Conservation (phyloP, 176 grass and related monocot species). For the Aegilops tauschii region DNA sequence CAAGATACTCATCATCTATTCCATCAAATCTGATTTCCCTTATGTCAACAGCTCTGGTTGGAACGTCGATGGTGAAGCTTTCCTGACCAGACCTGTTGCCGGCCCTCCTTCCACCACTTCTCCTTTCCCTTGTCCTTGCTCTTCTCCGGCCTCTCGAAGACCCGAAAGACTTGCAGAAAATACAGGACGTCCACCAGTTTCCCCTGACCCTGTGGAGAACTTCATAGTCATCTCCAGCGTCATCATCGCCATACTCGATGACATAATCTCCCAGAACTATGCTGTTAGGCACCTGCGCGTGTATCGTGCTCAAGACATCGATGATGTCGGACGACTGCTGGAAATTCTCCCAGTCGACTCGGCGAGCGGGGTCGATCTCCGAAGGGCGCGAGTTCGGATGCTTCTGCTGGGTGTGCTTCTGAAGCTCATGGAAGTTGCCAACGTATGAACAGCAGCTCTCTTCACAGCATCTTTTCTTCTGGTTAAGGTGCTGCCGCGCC, state of each 20-base stretch:
- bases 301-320: constrained; percentile 95
- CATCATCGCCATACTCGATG: constrained; percentile 90
- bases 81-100: constrained; percentile 52
- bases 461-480: constrained; percentile 85
- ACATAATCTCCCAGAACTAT: constrained; percentile 92
- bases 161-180: constrained; percentile 74
- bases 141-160: constrained; percentile 56
- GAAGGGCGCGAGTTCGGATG: constrained; percentile 87
- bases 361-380: constrained; percentile 74
- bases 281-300: constrained; percentile 72
- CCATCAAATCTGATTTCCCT: constrained; percentile 79
- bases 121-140: constrained; percentile 40
- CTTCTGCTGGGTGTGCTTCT: constrained; percentile 80
- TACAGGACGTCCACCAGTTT: constrained; percentile 78
- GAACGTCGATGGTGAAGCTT: constrained; percentile 50
- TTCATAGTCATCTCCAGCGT: constrained; percentile 78
- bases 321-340: constrained; percentile 88
- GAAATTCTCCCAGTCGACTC: constrained; percentile 90
- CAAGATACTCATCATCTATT: constrained; percentile 72
- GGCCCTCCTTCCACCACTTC: constrained; percentile 46
- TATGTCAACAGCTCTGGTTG: constrained; percentile 55
- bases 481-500: constrained; percentile 72
- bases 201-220: constrained; percentile 67
- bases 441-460: constrained; percentile 68
- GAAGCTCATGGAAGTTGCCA: constrained; percentile 80